phyloP scores from a whole-genome alignment of 352 stramenopile genomes.

The Globisporangium lucens region DNA sequence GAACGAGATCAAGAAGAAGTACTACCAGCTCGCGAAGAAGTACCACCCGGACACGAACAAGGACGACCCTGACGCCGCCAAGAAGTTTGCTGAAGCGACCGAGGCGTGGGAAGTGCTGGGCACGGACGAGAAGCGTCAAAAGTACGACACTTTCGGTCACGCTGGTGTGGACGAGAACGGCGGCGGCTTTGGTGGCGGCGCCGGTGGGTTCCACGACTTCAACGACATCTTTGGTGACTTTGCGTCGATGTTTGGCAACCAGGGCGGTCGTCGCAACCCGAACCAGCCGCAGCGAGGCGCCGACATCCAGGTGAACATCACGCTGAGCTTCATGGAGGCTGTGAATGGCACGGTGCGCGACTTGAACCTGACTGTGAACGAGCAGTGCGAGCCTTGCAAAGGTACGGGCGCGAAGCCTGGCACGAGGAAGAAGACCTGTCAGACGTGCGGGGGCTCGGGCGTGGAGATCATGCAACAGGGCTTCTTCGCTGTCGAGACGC shows the following conservation, averaged over 20 bases:
- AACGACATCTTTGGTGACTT: constrained; percentile 91
- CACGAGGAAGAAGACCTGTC: constrained; percentile 78
- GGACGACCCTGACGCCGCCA: constrained; percentile 81
- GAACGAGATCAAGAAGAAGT: constrained; percentile 98
- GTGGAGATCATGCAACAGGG: constrained; percentile 87
- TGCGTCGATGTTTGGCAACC: constrained; percentile 75
- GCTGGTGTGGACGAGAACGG: constrained; percentile 91
- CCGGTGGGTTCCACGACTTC: constrained; percentile 70
- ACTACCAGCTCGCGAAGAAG: constrained; percentile 96
- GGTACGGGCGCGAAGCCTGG: constrained; percentile 81
- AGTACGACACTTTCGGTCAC: constrained; percentile 95
- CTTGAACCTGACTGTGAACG: constrained; percentile 76
- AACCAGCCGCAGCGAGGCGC: constrained; percentile 85
- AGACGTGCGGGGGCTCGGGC: constrained; percentile 77
- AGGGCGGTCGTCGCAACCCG: constrained; percentile 42
- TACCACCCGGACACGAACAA: constrained; percentile 99
- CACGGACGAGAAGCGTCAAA: constrained; percentile 91
- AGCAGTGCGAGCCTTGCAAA: constrained; percentile 75
- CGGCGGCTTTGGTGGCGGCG: constrained; percentile 53
- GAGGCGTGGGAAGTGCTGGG: constrained; percentile 94
- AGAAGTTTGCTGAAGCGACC: constrained; percentile 92
- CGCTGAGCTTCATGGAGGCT: constrained; percentile 94
- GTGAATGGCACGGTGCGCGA: constrained; percentile 91
- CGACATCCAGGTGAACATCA: constrained; percentile 94
- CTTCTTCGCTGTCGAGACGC: constrained; percentile 88